Base-by-base conservation (phyloP, 257 asterid genomes). In the Hygrophila difformis region DNA sequence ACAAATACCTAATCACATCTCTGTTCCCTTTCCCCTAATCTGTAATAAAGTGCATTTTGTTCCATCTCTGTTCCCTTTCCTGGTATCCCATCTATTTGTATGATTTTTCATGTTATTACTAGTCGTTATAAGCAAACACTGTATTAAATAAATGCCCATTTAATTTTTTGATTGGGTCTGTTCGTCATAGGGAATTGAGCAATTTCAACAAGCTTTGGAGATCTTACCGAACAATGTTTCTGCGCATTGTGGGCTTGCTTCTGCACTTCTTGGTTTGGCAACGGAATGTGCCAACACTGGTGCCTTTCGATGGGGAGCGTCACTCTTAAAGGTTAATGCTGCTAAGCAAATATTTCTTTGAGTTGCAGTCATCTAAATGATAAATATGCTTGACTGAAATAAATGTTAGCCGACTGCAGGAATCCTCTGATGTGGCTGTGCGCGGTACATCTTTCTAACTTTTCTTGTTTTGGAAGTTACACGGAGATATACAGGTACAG, bases 401-500 rank as follows among this genome's bases (percentile, higher is more conserved):
- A 48, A 31, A 44, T 64, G n/a, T n/a, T 49, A 47, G 50, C 60
- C 60, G 42, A 56, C 47, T 53, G 52, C 55, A 91, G 98, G 98
- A 91, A 76, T 94, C 96, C 48, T 73, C 92, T 64, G 76, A 74
- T 59, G 82, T 77, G 55, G 77, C 87, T 19, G 24, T 58, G 44
- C 57, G 47, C 24, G 64, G 87, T 59, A 70, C 87, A 49, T 61
- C 74, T 23, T 68, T 91, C 44, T 79, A 76, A 64, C 57, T 77
- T 33, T 77, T 96, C 39, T 82, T 88, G 52, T 57, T 73, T 38
- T 91, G 98, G 98, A 91, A 91, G 82, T 77, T 91, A 58, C 92
- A 69, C 49, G 98, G 98, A 49, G 98, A 91, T 60, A 86, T 91
- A 66, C 87, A 85, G 96, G 98, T 91, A 70, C 44, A 40, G 45